A percentile compares a stretch with the other conserved stretches of the same genome.
These are phyloP conservation scores for Parsonsia alboflavescens DNA, from an alignment of 257 asterid genomes.

Conservation along the genomic window DNA sequence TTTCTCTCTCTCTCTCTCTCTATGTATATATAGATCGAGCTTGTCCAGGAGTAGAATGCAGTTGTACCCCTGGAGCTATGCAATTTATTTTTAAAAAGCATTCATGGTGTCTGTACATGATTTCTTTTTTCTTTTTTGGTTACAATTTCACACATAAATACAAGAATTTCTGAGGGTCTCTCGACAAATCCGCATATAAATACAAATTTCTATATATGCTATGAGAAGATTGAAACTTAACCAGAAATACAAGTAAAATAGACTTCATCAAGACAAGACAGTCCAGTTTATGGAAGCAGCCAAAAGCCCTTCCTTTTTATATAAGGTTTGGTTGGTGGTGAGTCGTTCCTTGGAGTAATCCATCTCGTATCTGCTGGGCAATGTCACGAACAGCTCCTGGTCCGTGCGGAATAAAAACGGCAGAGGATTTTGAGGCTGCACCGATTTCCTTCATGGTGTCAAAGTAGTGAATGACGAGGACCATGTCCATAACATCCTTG, in stretches of 20 bases:
- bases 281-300: neutral
- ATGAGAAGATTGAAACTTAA: neutral
- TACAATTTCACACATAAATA: too few relatives aligned
- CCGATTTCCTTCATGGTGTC: constrained; percentile 62
- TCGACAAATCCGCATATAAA: neutral
- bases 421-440: constrained; percentile 48
- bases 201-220: too few relatives aligned
- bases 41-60: too few relatives aligned
- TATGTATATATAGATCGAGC: too few relatives aligned
- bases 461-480: constrained; percentile 50
- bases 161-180: neutral
- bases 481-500: constrained; percentile 58
- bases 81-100: too few relatives aligned
- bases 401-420: constrained; percentile 53
- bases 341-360: constrained; percentile 39
- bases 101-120: too few relatives aligned
- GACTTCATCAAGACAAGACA: neutral
- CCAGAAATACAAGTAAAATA: neutral
- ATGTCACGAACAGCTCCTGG: constrained; percentile 54
- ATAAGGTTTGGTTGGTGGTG: constrained; percentile 18
- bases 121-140: too few relatives aligned
- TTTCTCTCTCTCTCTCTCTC: too few relatives aligned
- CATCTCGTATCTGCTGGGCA: constrained; percentile 47
- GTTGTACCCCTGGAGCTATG: too few relatives aligned
- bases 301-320: neutral